These are phyloP conservation scores for Friedmanniomyces simplex DNA, from an alignment of 495 filamentous ascomycete genomes.

Conservation along the genomic window DNA sequence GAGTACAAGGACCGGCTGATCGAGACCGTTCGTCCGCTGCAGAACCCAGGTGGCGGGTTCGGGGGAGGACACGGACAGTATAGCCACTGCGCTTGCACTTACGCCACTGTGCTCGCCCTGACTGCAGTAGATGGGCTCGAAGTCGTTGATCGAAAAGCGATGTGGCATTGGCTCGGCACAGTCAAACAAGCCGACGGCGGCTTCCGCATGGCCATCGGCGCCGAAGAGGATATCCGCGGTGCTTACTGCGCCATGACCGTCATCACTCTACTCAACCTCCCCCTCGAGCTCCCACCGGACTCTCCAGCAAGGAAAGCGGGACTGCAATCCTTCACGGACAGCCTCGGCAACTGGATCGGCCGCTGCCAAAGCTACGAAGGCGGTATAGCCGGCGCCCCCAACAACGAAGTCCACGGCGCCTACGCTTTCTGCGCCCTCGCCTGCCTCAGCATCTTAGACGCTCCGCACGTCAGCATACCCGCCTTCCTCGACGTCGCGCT, in stretches of 20 bases:
- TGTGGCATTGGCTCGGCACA: conserved; percentile 80
- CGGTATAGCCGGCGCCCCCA: conserved; percentile 73
- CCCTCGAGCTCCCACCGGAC: conserved; percentile 62
- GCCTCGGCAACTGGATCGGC: conserved; percentile 67
- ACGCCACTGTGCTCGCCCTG: conserved; percentile 69
- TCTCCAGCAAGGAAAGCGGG: conserved; percentile 40
- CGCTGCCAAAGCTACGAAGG: conserved; percentile 94
- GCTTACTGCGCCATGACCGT: conserved; percentile 82
- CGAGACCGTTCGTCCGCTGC: conserved; percentile 62
- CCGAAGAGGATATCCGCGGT: conserved; percentile 87
- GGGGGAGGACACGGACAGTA: conserved; percentile 87
- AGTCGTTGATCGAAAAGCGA: conserved; percentile 65
- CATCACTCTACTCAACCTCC: conserved; percentile 71
- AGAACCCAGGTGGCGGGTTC: conserved; percentile 78
- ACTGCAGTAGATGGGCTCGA: conserved; percentile 65
- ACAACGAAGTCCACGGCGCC: conserved; percentile 85
- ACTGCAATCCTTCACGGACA: conserved; percentile 47
- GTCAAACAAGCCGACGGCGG: conserved; percentile 79
- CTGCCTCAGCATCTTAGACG: conserved; percentile 69
- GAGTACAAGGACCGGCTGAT: conserved; percentile 58
- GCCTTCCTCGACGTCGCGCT: conserved; percentile 66
- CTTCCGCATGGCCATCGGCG: conserved; percentile 67
- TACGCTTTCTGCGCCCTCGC: conserved; percentile 94
- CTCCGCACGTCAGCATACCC: conserved; percentile 59
- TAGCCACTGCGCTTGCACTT: conserved; percentile 79